phyloP scores from a whole-genome alignment of 352 stramenopile genomes.

The Pythium monospermum region DNA sequence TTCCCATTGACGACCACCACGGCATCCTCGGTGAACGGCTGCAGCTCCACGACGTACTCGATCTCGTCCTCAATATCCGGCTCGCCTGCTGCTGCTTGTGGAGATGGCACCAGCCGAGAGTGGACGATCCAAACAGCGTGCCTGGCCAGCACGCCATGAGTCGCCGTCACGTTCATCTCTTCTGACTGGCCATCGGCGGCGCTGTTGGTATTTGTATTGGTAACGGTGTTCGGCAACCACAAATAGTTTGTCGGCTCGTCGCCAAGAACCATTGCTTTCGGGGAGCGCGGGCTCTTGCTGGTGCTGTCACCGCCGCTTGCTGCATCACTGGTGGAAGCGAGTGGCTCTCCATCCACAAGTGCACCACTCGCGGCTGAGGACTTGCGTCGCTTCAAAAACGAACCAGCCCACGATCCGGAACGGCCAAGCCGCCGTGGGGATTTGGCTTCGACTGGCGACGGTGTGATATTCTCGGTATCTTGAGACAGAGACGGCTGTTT shows the following conservation, averaged over 20 bases:
- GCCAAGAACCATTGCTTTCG: background rate
- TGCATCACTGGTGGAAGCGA: too few relatives aligned
- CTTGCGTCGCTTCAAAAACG: slow-evolving; percentile 20
- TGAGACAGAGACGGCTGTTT: background rate
- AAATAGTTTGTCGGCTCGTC: slow-evolving; percentile 13
- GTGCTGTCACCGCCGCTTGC: background rate
- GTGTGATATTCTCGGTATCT: background rate
- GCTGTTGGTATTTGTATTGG: too few relatives aligned
- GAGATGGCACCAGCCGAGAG: background rate
- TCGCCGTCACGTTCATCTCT: too few relatives aligned
- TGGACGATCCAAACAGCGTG: slow-evolving; percentile 11
- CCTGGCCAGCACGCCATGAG: background rate
- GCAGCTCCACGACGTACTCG: slow-evolving; percentile 19
- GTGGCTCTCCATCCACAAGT: background rate
- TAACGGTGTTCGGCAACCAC: background rate
- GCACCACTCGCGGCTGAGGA: slow-evolving; percentile 6
- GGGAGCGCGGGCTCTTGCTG: background rate
- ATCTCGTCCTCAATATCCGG: slow-evolving; percentile 1
- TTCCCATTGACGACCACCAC: slow-evolving; percentile 16
- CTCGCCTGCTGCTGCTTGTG: background rate
- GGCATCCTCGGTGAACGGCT: slow-evolving; percentile 3
- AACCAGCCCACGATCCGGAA: slow-evolving; percentile 16
- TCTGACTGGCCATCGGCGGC: too few relatives aligned
- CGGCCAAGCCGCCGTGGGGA: slow-evolving; percentile 4
- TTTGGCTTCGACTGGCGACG: background rate